phyloP scores from a whole-genome alignment of 192 early-diverging fungal species.

The Phlyctochytrium arcticum region DNA sequence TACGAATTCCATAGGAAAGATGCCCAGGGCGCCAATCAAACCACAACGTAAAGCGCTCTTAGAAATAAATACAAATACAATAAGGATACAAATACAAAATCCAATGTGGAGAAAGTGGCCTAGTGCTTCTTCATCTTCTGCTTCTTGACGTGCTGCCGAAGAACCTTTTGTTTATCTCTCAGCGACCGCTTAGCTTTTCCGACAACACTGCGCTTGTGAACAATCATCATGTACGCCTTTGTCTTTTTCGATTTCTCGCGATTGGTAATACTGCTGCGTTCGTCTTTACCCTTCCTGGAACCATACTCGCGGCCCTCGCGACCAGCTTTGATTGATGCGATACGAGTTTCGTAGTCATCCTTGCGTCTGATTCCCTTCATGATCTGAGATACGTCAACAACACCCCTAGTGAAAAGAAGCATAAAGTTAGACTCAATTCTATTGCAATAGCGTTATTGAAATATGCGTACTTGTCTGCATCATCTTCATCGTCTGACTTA shows the following conservation, averaged over 20 bases:
- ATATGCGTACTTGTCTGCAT: conserved; percentile 26
- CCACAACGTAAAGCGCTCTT: too few relatives aligned
- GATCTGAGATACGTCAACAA: conserved; percentile 44
- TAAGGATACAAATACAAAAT: too few relatives aligned
- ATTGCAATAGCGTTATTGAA: neutral
- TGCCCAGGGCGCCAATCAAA: too few relatives aligned
- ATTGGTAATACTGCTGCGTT: conserved; percentile 76
- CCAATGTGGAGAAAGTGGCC: too few relatives aligned
- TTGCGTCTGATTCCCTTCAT: conserved; percentile 70
- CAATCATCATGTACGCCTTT: conserved; percentile 94
- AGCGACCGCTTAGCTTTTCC: conserved; percentile 45
- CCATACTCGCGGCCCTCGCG: conserved; percentile 92
- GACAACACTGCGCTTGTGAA: conserved; percentile 79
- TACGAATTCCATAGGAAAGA: too few relatives aligned
- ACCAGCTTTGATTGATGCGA: conserved; percentile 82
- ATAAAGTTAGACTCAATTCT: neutral
- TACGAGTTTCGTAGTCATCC: conserved; percentile 86
- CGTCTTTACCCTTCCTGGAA: conserved; percentile 81
- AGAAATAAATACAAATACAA: too few relatives aligned
- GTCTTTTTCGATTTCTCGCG: conserved; percentile 84
- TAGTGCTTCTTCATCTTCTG: conserved; percentile 44
- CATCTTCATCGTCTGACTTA: conserved; percentile 34
- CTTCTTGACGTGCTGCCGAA: conserved; percentile 44
- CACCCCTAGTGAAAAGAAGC: conserved; percentile 15
- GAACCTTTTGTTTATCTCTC: conserved; percentile 45